Percentiles rank a stretch among this genome's conserved stretches.
Conservation (phyloP, 2,329 filamentous ascomycete genomes). For the Ophiostoma perfectum region DNA sequence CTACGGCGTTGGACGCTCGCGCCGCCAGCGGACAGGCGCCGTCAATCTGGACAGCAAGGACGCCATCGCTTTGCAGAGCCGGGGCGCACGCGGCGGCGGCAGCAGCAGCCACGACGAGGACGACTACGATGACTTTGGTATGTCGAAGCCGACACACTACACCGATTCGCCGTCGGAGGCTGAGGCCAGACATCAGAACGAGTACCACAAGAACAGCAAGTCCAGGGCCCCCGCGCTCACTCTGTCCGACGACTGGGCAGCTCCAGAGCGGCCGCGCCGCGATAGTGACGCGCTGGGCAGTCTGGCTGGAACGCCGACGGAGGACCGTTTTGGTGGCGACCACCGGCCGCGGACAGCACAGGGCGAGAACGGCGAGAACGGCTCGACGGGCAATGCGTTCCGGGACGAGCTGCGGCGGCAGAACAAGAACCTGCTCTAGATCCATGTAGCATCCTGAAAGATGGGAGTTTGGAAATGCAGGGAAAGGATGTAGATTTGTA, state of each 20-base stretch:
- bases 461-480: background rate
- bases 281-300: constrained; percentile 49
- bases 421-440: constrained; percentile 28
- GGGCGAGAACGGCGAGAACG: background rate
- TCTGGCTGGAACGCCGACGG: constrained; percentile 44
- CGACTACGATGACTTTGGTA: constrained; percentile 19
- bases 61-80: constrained; percentile 44
- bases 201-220: constrained; percentile 15
- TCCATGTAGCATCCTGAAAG: background rate
- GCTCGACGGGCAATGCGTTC: constrained; percentile 40
- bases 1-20: constrained; percentile 38
- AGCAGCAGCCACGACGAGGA: constrained; percentile 26
- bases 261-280: constrained; percentile 28
- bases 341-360: constrained; percentile 25
- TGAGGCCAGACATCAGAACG: background rate
- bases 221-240: constrained; percentile 25
- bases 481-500: background rate
- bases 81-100: constrained; percentile 27
- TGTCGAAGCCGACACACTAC: constrained; percentile 22
- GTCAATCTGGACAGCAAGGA: constrained; percentile 35
- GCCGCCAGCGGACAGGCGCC: constrained; percentile 34
- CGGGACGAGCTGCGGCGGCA: constrained; percentile 48
- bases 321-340: constrained; percentile 36
- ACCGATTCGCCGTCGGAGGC: constrained; percentile 28
- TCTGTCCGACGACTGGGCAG: constrained; percentile 28